A percentile compares a stretch with the other conserved stretches of the same genome.
phyloP scores from a whole-genome alignment of 2,329 filamentous ascomycete genomes.

The Dactylellina drechsleri region DNA sequence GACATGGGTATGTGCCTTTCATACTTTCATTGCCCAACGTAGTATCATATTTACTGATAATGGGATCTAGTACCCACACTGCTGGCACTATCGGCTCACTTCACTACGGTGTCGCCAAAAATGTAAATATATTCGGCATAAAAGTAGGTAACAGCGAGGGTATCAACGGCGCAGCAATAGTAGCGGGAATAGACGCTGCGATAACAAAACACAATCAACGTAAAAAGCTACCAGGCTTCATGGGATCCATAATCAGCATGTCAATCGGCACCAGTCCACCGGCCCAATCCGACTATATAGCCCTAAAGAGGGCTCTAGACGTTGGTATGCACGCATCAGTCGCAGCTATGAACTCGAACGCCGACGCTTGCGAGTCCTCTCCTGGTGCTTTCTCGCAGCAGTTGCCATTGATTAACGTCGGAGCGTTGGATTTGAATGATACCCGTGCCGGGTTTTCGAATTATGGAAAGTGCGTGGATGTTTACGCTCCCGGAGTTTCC shows the following conservation, averaged over 20 bases:
- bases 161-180: constrained; percentile 60
- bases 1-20: constrained; percentile 68
- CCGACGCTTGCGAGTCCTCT: constrained; percentile 56
- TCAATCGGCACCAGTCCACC: constrained; percentile 65
- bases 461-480: constrained; percentile 66
- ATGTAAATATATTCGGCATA: constrained; percentile 63
- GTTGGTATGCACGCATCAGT: constrained; percentile 62
- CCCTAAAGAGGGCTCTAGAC: constrained; percentile 55
- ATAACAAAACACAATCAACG: constrained; percentile 63
- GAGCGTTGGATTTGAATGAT: constrained; percentile 61
- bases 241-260: constrained; percentile 67
- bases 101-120: constrained; percentile 65
- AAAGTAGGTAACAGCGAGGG: constrained; percentile 62
- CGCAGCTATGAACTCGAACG: constrained; percentile 62
- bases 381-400: constrained; percentile 62
- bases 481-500: constrained; percentile 69
- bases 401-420: constrained; percentile 63
- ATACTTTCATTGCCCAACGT: neutral
- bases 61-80: constrained; percentile 53
- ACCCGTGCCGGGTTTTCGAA: constrained; percentile 62
- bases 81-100: constrained; percentile 57
- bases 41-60: constrained; percentile 4
- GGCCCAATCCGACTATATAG: constrained; percentile 24
- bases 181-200: constrained; percentile 63
- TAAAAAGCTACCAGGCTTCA: constrained; percentile 60